Evolutionary conservation across 2,329 filamentous ascomycete genomes (phyloP), one percentile per base, ranked within the genome.

Genomic region (Pseudogymnoascus sp.): DNA sequence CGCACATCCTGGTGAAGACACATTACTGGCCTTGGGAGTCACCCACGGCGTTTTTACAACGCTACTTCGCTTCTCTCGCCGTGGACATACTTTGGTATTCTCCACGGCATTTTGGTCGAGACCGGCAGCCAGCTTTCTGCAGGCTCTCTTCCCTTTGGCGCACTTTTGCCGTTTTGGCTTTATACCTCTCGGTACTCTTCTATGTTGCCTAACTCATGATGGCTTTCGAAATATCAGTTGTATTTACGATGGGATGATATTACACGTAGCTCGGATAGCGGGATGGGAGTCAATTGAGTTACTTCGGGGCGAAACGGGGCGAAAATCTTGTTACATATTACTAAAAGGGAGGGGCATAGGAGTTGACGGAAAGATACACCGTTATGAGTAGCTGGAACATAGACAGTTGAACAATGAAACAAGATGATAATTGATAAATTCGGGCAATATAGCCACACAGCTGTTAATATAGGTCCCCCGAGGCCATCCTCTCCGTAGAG

Each of bases 181-280:
- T 55, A 55, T 55, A 55, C 48, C 48, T 33, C 27, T 21, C 48
- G 33, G 48, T 55, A 33, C 48, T 55, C 48, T 55, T 55, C 48
- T 55, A 55, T 55, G 48, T 55, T 55, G 48, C 48, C 33, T 55
- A 21, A 55, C 48, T 55, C 48, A 55, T 55, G 48, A 55, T 7
- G 29, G 48, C 48, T 55, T 55, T 33, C 48, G n/a, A 15, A 33
- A 33, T 33, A 55, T 55, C 48, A 55, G 48, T 55, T 55, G 48
- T 55, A 55, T 55, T 55, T 55, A 55, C 29, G 48, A 55, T 55
- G 48, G 29, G 29, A 55, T 55, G 48, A 55, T 55, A 55, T 55
- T 33, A 33, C 12, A 55, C 48, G 48, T 33, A 15, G 48, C 48
- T 55, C 48, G 48, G 48, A 55, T 55, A 55, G 48, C 48, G 48